A percentile compares a stretch with the other conserved stretches of the same genome.
These are phyloP conservation scores for Termitomyces sp. DNA, from an alignment of 768 basidiomycete genomes.

Conservation along the genomic window DNA sequence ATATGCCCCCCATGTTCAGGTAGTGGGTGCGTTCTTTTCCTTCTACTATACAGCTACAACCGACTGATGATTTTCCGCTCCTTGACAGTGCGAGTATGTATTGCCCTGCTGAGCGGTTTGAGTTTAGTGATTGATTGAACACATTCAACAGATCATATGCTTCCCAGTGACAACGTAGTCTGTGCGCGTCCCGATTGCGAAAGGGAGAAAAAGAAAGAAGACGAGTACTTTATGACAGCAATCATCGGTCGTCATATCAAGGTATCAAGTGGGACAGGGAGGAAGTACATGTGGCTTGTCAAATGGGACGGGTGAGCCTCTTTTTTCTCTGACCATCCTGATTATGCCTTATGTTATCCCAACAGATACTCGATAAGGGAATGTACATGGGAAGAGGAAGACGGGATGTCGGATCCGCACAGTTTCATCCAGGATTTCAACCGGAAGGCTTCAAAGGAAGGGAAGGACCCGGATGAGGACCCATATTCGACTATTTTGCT, in stretches of 20 bases:
- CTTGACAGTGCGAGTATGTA: constrained; percentile 11
- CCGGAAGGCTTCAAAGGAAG: constrained; percentile 21
- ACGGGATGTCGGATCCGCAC: constrained; percentile 21
- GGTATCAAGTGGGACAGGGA: constrained; percentile 18
- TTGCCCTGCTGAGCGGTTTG: not conserved
- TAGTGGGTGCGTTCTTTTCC: constrained; percentile 21
- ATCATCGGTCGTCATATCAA: constrained; percentile 27
- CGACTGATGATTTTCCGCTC: not conserved
- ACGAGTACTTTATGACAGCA: constrained; percentile 26
- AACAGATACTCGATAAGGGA: constrained; percentile 27
- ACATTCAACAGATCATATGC: constrained; percentile 5
- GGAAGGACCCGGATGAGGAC: constrained; percentile 21
- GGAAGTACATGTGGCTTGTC: constrained; percentile 27
- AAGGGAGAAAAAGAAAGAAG: constrained; percentile 8
- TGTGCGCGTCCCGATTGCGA: constrained; percentile 26
- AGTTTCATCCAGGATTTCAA: constrained; percentile 26
- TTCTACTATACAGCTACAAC: not conserved
- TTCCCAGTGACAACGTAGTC: constrained; percentile 1
- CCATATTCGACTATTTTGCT: constrained; percentile 21
- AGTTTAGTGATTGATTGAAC: not conserved
- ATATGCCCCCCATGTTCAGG: constrained; percentile 37
- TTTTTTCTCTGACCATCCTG: no score
- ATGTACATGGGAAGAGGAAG: constrained; percentile 31
- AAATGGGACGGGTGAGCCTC: constrained; percentile 34
- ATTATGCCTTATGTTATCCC: not conserved